These are phyloP conservation scores for Raphanus raphanistrum DNA, from an alignment of 345 rosid species.

Conservation along the genomic window DNA sequence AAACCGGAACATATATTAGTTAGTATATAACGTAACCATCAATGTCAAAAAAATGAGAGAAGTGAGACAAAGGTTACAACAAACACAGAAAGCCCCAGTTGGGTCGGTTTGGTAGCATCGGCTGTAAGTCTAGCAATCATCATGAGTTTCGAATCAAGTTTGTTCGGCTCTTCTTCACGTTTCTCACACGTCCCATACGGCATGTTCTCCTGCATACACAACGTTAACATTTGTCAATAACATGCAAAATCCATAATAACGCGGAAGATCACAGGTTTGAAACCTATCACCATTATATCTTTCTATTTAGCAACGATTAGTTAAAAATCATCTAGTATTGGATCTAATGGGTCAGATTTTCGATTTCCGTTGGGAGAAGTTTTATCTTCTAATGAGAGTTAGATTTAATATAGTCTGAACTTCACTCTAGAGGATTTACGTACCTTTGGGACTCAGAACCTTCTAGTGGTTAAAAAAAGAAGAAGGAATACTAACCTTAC, in stretches of 20 bases:
- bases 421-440: too few relatives aligned
- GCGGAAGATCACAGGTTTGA: neutral
- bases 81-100: slow-evolving; percentile 39
- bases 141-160: slow-evolving; percentile 24
- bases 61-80: slow-evolving; percentile 25
- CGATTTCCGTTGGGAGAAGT: too few relatives aligned
- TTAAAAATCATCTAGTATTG: too few relatives aligned
- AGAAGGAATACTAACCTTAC: slow-evolving; percentile 51
- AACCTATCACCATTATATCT: too few relatives aligned
- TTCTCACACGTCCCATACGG: slow-evolving; percentile 40
- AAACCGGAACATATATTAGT: neutral
- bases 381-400: too few relatives aligned
- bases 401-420: too few relatives aligned
- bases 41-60: slow-evolving; percentile 23
- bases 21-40: slow-evolving; percentile 4
- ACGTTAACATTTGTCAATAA: neutral
- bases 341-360: too few relatives aligned
- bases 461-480: neutral
- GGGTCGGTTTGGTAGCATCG: slow-evolving; percentile 42
- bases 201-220: slow-evolving; percentile 33
- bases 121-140: slow-evolving; percentile 39
- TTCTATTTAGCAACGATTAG: too few relatives aligned
- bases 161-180: slow-evolving; percentile 7
- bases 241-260: slow-evolving; percentile 12
- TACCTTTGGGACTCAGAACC: neutral